Conservation (phyloP, 2,329 filamentous ascomycete species). For the Xylariales sp. region DNA sequence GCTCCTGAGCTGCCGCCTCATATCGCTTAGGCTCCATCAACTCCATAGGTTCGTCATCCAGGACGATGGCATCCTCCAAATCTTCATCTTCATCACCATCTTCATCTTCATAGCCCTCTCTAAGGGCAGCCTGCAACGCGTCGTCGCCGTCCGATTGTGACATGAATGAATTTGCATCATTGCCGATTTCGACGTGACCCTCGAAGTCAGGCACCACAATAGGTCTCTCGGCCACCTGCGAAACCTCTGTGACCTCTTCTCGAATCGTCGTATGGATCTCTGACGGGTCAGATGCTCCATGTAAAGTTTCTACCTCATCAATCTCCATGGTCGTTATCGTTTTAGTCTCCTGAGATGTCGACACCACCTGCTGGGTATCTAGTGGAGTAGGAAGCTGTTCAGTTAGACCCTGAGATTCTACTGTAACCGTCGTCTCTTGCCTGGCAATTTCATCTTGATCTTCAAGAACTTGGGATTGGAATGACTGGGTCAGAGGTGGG, state of each 20-base stretch:
- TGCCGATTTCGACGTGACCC: neutral
- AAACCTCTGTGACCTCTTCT: neutral
- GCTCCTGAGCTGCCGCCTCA: neutral
- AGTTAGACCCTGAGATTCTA: slow-evolving; percentile 5
- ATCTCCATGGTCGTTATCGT: neutral
- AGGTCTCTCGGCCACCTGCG: neutral
- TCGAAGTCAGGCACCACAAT: neutral
- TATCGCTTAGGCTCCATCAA: neutral
- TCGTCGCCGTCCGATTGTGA: slow-evolving; percentile 10
- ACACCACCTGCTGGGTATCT: slow-evolving; percentile 1
- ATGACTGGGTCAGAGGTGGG: slow-evolving; percentile 20
- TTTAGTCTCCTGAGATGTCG: too few relatives aligned
- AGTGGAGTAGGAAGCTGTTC: slow-evolving; percentile 7
- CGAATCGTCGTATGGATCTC: neutral
- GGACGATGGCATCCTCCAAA: neutral
- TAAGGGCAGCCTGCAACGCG: slow-evolving; percentile 10
- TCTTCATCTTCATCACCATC: neutral
- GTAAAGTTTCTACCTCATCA: neutral
- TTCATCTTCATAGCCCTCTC: neutral
- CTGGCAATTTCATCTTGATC: slow-evolving; percentile 7
- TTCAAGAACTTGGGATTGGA: slow-evolving; percentile 11
- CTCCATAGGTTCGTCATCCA: neutral
- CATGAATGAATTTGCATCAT: slow-evolving; percentile 4
- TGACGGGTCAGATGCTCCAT: neutral
- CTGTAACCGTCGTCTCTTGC: slow-evolving; percentile 9